A percentile compares a stretch with the other conserved stretches of the same genome.
Evolutionary conservation across 345 rosid species (phyloP).

Genomic region (Conringia planisiliqua): DNA sequence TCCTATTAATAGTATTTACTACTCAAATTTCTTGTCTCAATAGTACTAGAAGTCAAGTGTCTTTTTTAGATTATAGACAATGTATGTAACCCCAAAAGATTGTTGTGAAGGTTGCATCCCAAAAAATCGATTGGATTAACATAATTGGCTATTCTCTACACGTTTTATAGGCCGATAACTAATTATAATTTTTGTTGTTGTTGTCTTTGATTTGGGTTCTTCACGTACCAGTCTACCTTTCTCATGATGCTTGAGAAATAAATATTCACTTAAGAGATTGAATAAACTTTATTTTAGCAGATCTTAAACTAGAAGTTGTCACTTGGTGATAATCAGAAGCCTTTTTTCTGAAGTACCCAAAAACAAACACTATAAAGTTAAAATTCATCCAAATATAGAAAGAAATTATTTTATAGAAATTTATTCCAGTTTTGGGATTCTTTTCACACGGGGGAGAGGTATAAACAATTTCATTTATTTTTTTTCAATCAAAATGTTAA

Average conservation of each 20-base stretch:
- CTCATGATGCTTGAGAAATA: background rate
- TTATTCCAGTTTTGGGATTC: background rate
- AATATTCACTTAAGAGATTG: background rate
- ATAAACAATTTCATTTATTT: no score
- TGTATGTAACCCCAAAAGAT: no score
- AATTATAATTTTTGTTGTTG: background rate
- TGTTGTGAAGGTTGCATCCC: no score
- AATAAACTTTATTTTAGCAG: background rate
- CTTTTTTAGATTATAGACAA: background rate
- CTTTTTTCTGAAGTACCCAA: background rate
- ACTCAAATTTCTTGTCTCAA: background rate
- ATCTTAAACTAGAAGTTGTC: background rate
- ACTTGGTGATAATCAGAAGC: slow-evolving; percentile 3
- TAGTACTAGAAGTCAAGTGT: background rate
- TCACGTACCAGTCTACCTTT: background rate
- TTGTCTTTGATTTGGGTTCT: background rate
- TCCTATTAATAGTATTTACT: background rate
- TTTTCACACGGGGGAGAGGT: no score
- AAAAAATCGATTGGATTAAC: background rate
- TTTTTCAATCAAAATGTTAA: no score
- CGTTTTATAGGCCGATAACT: no score
- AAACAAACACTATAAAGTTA: background rate
- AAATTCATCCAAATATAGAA: no score
- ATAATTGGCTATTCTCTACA: no score
- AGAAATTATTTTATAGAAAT: background rate